A percentile compares a stretch with the other conserved stretches of the same genome.
Evolutionary conservation across 116 monocot genomes (phyloP).

Genomic region (Cymodocea nodosa): DNA sequence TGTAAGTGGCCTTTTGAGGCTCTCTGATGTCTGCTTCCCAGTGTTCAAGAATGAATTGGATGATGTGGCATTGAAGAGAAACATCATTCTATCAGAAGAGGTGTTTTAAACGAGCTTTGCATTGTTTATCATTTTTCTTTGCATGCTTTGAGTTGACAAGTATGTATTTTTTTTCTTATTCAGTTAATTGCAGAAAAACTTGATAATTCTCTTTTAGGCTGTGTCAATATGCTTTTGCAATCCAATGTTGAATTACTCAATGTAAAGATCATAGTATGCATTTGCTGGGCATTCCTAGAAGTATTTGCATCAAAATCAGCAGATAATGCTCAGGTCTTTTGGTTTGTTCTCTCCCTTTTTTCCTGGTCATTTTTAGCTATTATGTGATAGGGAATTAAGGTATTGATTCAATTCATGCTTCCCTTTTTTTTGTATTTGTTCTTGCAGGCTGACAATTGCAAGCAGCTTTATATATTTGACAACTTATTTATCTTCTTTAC

Average conservation of each 20-base stretch:
- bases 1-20: conserved; percentile 18
- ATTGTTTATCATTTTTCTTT: neutral
- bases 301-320: conserved; percentile 6
- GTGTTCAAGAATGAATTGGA: conserved; percentile 47
- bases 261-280: conserved; percentile 37
- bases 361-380: neutral
- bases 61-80: conserved; percentile 18
- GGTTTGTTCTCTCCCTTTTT: neutral
- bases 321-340: conserved; percentile 2
- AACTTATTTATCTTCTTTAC: conserved; percentile 63
- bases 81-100: conserved; percentile 29
- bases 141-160: neutral
- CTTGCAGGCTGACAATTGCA: conserved; percentile 27
- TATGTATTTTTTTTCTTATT: conserved; percentile 7
- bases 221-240: conserved; percentile 31
- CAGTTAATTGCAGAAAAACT: conserved; percentile 49
- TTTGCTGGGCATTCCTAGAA: conserved; percentile 58
- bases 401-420: too few species aligned
- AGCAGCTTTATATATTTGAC: conserved; percentile 26
- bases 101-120: conserved; percentile 14
- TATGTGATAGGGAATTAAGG: too few species aligned
- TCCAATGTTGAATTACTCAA: conserved; percentile 27
- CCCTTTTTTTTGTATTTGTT: neutral
- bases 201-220: conserved; percentile 26
- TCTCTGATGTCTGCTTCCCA: conserved; percentile 41